Percentiles rank a stretch among this genome's conserved stretches.
phyloP scores from a whole-genome alignment of 768 basidiomycete species.

The Leucocoprinus leucothites region DNA sequence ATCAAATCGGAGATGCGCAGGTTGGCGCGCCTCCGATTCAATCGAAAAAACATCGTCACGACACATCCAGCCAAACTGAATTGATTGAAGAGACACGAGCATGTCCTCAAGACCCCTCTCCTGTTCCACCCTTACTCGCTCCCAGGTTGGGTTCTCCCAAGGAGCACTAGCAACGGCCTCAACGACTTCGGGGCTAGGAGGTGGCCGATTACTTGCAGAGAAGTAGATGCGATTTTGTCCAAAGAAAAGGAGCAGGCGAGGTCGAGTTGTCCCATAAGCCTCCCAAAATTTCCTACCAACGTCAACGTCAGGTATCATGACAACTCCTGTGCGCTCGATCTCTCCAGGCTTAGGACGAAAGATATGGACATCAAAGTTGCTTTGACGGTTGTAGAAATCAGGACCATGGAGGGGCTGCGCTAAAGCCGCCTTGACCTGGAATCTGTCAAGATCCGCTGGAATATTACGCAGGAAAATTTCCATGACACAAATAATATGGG shows the following conservation, averaged over 20 bases:
- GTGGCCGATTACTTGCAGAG: slow-evolving; percentile 20
- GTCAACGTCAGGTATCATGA: slow-evolving; percentile 45
- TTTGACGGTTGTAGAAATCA: slow-evolving; percentile 27
- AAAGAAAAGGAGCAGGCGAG: slow-evolving; percentile 15
- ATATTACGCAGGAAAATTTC: slow-evolving; percentile 38
- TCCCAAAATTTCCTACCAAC: slow-evolving; percentile 40
- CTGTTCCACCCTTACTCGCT: slow-evolving; percentile 30
- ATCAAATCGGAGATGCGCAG: slow-evolving; percentile 31
- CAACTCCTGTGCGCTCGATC: slow-evolving; percentile 39
- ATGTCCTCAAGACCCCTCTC: slow-evolving; percentile 24
- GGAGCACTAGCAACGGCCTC: slow-evolving; percentile 33
- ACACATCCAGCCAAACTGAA: slow-evolving; percentile 63
- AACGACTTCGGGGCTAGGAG: slow-evolving; percentile 28
- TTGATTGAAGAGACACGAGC: slow-evolving; percentile 27
- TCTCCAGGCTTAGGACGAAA: slow-evolving; percentile 25
- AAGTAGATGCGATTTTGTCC: slow-evolving; percentile 31
- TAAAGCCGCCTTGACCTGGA: slow-evolving; percentile 31
- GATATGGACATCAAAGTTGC: slow-evolving; percentile 54
- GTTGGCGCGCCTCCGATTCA: slow-evolving; percentile 28
- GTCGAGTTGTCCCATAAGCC: slow-evolving; percentile 19
- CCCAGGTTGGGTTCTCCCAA: slow-evolving; percentile 35
- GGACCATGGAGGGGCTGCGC: slow-evolving; percentile 43
- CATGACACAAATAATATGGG: slow-evolving; percentile 22
- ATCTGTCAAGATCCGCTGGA: slow-evolving; percentile 23
- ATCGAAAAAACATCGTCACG: slow-evolving; percentile 52